These are phyloP conservation scores for Lathyrus tuberosus DNA, from an alignment of 306 rosid genomes.

Conservation along the genomic window DNA sequence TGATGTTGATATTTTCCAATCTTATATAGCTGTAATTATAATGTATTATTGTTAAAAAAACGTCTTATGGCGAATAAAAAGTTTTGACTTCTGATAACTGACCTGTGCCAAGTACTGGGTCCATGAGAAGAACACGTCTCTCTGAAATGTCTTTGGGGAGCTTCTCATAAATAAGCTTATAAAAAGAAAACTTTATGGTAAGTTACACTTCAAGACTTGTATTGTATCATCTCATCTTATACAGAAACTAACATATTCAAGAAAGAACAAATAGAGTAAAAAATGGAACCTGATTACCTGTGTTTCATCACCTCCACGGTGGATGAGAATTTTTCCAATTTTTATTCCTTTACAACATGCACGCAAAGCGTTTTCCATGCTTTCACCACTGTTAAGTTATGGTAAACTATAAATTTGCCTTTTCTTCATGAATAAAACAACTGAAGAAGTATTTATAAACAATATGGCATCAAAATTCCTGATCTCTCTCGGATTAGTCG, in stretches of 20 bases:
- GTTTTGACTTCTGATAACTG: conserved; percentile 27
- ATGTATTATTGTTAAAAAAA: not conserved
- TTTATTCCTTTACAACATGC: conserved; percentile 96
- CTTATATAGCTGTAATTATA: not conserved
- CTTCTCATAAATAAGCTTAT: conserved; percentile 89
- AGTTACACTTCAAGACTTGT: conserved; percentile 19
- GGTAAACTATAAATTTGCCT: conserved; percentile 1
- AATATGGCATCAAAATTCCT: conserved; percentile 12
- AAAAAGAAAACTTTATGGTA: conserved; percentile 23
- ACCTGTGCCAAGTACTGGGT: conserved; percentile 95
- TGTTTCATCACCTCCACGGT: conserved; percentile 75
- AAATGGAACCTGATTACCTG: conserved; percentile 39
- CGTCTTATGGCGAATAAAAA: not conserved
- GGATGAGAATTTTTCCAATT: conserved; percentile 92
- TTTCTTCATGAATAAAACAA: not conserved
- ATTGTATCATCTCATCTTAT: conserved; percentile 1
- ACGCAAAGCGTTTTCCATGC: conserved; percentile 97
- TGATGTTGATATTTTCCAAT: conserved; percentile 13
- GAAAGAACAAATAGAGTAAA: conserved; percentile 14
- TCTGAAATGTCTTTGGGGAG: conserved; percentile 91
- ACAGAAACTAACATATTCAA: conserved; percentile 37
- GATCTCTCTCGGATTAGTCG: too few relatives aligned
- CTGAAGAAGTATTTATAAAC: conserved; percentile 34
- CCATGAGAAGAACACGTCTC: conserved; percentile 95
- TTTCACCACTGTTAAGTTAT: conserved; percentile 75